Base-by-base conservation (phyloP, 2,329 filamentous ascomycete species). In the Fusarium sororula region DNA sequence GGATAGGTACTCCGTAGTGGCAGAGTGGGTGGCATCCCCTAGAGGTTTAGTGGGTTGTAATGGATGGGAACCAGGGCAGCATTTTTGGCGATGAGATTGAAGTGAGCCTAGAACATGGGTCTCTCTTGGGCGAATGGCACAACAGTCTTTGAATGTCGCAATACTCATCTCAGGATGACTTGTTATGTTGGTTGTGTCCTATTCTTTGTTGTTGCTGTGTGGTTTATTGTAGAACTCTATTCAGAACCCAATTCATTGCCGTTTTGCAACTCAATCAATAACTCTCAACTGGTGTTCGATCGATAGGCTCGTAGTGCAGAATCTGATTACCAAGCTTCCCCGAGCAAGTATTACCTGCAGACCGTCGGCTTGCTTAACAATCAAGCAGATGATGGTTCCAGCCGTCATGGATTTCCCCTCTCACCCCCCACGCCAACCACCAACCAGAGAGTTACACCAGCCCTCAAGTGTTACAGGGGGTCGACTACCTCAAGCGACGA, bases 341-440 rank as follows among this genome's bases (percentile, higher is more conserved):
- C 42, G n/a, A 67, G 47, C 44, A 45, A 51, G 57, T 53, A 35
- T 69, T 26, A 69, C 66, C 48, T 64, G 38, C 44, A 70, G 45
- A 28, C 39, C 28, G 39, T 44, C 53, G 37, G 37, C 32, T 32
- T 78, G 76, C 72, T 77, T 77, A 77, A 78, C 68, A 77, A 77
- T 77, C 76, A 77, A 61, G 54, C 63, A 75, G 24, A 41, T 69
- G 62, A 72, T 48, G 66, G 26, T 44, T 55, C 67, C 53, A 56
- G 45, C 62, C 66, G 63, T 77, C 72, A 75, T 77, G 64, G 68
- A 75, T 60, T 75, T 66, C 61, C 68, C 72, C 68, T 70, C 72
- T 67, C 35, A 54, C 42, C 72, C 68, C 71, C 72, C 64, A 75
- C 72, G 53, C 57, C 35, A 48, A 57, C 63, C 54, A 35, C 61